Evolutionary conservation across 1,139 yeast species (phyloP).

Genomic region (Meyerozyma smithsonii): DNA sequence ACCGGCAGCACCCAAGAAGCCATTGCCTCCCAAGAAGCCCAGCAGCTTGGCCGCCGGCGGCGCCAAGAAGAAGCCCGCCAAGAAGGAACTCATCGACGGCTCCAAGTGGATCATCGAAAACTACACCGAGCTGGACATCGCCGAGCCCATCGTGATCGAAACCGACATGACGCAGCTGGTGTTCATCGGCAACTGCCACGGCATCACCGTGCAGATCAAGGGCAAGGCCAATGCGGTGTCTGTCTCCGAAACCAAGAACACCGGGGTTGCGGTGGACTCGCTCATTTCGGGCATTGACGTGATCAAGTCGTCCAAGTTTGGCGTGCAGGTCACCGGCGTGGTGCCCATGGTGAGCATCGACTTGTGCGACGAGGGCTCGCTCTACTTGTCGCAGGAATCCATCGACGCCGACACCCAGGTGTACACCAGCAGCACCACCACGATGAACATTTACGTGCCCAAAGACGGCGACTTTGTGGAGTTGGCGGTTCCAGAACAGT

Average conservation of each 20-base stretch:
- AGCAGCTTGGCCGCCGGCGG: conserved; percentile 45
- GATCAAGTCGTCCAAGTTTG: conserved; percentile 77
- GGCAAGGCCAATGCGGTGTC: conserved; percentile 93
- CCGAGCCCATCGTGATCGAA: conserved; percentile 57
- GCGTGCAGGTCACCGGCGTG: conserved; percentile 74
- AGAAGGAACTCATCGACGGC: conserved; percentile 75
- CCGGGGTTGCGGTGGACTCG: conserved; percentile 77
- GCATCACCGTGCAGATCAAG: conserved; percentile 71
- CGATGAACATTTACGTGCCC: conserved; percentile 81
- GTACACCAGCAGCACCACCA: conserved; percentile 78
- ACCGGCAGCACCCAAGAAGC: conserved; percentile 37
- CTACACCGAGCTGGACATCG: conserved; percentile 46
- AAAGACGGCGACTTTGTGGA: conserved; percentile 63
- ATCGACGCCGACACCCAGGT: conserved; percentile 60
- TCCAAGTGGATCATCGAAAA: conserved; percentile 85
- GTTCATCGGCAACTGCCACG: conserved; percentile 76
- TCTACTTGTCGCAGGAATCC: conserved; percentile 71
- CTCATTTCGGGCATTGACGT: conserved; percentile 86
- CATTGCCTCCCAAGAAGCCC: conserved; percentile 76
- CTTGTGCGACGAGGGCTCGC: conserved; percentile 80
- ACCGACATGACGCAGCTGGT: conserved; percentile 86
- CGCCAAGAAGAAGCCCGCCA: conserved; percentile 59
- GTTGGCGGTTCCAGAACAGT: conserved; percentile 82
- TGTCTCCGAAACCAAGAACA: conserved; percentile 63
- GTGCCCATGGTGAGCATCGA: conserved; percentile 84